Evolutionary conservation across 176 grass and related monocot genomes (phyloP), one percentile per base, ranked within the genome.

Genomic region (Aegilops umbellulata): DNA sequence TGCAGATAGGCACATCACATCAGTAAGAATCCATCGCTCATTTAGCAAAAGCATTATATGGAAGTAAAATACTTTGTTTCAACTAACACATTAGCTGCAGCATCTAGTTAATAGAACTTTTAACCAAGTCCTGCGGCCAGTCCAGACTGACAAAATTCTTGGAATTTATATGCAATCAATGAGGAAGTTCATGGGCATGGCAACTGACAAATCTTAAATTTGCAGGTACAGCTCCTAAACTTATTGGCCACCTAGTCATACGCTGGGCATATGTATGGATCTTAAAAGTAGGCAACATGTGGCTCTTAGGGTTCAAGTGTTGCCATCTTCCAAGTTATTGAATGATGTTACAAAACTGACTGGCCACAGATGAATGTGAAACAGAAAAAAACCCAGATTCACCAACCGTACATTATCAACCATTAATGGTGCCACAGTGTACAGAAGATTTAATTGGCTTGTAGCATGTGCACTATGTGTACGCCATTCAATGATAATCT

Each of bases 381-480:
- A 86, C 8, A 86, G 7, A 86, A 24, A 79, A 71, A 12, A 83
- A 7, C 0, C 16, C 46, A 80, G 36, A 84, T 80, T 60, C 60
- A 80, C n/a, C 58, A 70, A 16, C 4, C 24, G 15, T 73, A 42
- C 57, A 83, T 51, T 78, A 70, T 38, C 66, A 23, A 13, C 17
- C 81, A 87, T 80, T 80, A 80, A 62, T 47, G 66, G 19, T 61
- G 66, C 62, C 67, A 73, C 46, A 61, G 27, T 76, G 76, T 78
- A 68, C 32, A 36, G 60, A 24, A 84, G 69, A 87, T 39, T 83
- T 51, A 46, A 61, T 60, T 81, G 60, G 74, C 38, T 79, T 90
- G 67, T 87, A 90, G 44, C 75, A 84, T 66, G 22, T 83, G 72
- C 67, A 71, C 51, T 65, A 65, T 74, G 75, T 58, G 29, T 77